phyloP scores from a whole-genome alignment of 345 rosid genomes.

The Anacardium occidentale region DNA sequence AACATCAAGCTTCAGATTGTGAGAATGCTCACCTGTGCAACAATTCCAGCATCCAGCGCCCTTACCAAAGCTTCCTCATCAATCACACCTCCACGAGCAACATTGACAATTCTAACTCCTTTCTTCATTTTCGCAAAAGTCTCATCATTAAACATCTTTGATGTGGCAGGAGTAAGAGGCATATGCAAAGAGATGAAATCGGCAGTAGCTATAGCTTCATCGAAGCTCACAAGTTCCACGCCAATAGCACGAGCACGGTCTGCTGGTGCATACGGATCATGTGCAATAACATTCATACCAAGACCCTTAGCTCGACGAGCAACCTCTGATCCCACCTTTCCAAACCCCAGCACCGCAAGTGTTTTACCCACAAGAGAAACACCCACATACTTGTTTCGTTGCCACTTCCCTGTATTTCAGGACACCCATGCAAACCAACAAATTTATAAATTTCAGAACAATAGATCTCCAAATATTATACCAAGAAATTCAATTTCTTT shows the following conservation, averaged over 20 bases:
- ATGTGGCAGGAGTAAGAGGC: constrained; percentile 80
- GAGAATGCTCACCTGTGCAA: constrained; percentile 54
- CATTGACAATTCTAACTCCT: constrained; percentile 80
- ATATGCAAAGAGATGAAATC: constrained; percentile 87
- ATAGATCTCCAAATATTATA: too few species aligned
- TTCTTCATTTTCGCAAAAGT: constrained; percentile 89
- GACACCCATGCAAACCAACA: neutral
- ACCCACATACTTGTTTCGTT: constrained; percentile 78
- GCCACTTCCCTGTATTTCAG: constrained; percentile 65
- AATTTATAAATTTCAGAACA: too few species aligned
- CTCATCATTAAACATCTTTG: constrained; percentile 71
- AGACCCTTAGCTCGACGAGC: constrained; percentile 90
- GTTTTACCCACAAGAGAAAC: constrained; percentile 88
- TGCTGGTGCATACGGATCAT: constrained; percentile 87
- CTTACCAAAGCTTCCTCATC: constrained; percentile 88
- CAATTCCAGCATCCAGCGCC: constrained; percentile 77
- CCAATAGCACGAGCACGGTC: constrained; percentile 89
- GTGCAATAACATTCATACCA: constrained; percentile 86
- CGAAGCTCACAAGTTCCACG: constrained; percentile 76
- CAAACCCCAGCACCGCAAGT: constrained; percentile 78
- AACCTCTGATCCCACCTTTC: constrained; percentile 91
- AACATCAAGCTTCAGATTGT: neutral
- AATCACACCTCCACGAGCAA: constrained; percentile 91
- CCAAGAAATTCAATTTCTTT: neutral
- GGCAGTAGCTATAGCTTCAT: constrained; percentile 69